phyloP scores from a whole-genome alignment of 768 basidiomycete species.

The Mycena vitilis region DNA sequence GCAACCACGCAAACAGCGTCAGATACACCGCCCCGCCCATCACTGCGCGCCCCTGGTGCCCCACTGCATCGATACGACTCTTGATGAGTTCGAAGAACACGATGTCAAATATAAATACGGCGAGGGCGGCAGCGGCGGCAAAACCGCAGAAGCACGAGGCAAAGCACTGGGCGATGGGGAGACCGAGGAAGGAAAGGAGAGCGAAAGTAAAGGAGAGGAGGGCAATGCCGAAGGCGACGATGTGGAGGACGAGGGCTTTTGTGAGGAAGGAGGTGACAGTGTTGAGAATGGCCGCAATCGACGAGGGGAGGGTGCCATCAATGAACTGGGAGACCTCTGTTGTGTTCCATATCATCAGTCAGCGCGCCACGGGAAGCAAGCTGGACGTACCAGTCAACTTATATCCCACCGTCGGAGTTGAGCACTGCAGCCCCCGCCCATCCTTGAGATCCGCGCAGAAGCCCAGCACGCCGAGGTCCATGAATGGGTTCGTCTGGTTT shows the following conservation, averaged over 20 bases:
- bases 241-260: too few relatives aligned
- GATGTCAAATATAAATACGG: not conserved
- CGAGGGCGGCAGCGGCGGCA: conserved; percentile 8
- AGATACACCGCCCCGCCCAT: conserved; percentile 15
- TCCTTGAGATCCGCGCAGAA: conserved; percentile 28
- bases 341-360: too few relatives aligned
- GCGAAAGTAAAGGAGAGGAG: too few relatives aligned
- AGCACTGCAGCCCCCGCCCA: conserved; percentile 27
- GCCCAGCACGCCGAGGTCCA: conserved; percentile 30
- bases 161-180: conserved; percentile 11
- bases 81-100: conserved; percentile 10
- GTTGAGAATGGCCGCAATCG: not conserved
- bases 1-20: not conserved
- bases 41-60: not conserved
- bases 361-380: not conserved
- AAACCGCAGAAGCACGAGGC: conserved; percentile 12
- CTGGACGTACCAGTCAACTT: conserved; percentile 8
- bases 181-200: too few relatives aligned
- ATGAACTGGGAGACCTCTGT: conserved; percentile 10
- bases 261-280: not conserved
- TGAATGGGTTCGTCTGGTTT: too few relatives aligned
- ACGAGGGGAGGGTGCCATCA: not conserved
- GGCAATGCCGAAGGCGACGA: too few relatives aligned
- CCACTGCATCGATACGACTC: conserved; percentile 3
- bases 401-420: conserved; percentile 15